Evolutionary conservation across 805 yeast species (phyloP), one percentile per base, ranked within the genome.

Genomic region (Tetrapisispora phaffii): DNA sequence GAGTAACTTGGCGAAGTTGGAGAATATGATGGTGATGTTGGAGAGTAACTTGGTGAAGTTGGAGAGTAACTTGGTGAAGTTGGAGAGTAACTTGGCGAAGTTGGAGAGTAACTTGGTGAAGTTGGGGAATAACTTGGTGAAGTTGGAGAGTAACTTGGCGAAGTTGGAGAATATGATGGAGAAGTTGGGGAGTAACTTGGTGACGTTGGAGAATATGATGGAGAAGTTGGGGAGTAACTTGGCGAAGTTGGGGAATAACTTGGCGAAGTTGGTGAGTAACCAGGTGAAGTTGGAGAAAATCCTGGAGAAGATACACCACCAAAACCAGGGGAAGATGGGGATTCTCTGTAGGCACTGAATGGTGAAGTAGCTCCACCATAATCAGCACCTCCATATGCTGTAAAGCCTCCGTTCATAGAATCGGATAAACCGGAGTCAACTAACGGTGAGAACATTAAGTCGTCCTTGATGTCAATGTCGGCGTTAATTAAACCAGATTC

Each of bases 361-460:
- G 82, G 80, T 16, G 79, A 72, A 6, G 80, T 71, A 16, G 78
- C 76, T 48, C 75, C 77, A 46, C 79, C 81, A 53, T 74, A 77
- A 28, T 74, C 77, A 15, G 82, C 76, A 43, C 95, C 95, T 50
- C 93, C 89, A 59, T 87, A 87, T 49, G 86, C 88, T 9, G 95
- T 85, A 55, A 87, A 82, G 6, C 94, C 94, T 46, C 95, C 95
- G 28, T 81, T 73, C 62, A 64, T 62, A 44, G 80, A 87, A 47
- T 84, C 88, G 38, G 76, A 75, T 44, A 81, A 76, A 54, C 96
- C 95, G 28, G 96, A 79, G 49, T 88, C 93, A 32, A 75, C 85
- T 63, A 93, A 73, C 45, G 98, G 98, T 41, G 98, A 93, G 73
- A 93, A 93, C 56, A 85, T 86, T 31, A 82, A 79, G 51, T 83